Percentiles rank a stretch among this genome's conserved stretches.
Evolutionary conservation across 1,284 basidiomycete genomes (phyloP).

Genomic region (Cryptococcus sp.): DNA sequence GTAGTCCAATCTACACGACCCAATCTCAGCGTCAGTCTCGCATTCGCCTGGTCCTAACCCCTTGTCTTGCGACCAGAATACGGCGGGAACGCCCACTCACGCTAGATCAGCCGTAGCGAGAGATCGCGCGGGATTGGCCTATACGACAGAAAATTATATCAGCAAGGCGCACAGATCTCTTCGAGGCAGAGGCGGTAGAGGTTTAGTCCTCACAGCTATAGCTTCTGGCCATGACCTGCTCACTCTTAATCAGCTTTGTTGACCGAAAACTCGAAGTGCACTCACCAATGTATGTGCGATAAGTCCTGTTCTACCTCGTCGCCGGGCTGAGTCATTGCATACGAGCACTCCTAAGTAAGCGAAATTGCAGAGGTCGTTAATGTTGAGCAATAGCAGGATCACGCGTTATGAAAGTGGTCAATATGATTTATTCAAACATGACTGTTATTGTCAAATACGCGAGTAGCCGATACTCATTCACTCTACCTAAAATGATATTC

Average conservation of each 20-base stretch:
- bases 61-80: too few species aligned
- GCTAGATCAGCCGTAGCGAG: slow-evolving; percentile 43
- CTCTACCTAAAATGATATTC: too few species aligned
- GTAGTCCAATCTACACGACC: slow-evolving; percentile 43
- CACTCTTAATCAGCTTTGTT: slow-evolving; percentile 16
- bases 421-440: too few species aligned
- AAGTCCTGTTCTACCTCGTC: slow-evolving; percentile 42
- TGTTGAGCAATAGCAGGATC: too few species aligned
- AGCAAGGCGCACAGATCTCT: background rate
- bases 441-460: too few species aligned
- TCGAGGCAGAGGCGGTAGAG: background rate
- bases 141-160: too few species aligned
- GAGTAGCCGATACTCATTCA: too few species aligned
- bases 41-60: background rate
- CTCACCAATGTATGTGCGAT: slow-evolving; percentile 49
- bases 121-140: slow-evolving; percentile 42
- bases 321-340: slow-evolving; percentile 21
- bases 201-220: slow-evolving; percentile 33
- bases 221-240: slow-evolving; percentile 48
- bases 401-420: too few species aligned
- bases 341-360: too few species aligned
- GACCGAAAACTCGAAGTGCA: background rate
- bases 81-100: slow-evolving; percentile 22
- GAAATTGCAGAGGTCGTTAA: too few species aligned
- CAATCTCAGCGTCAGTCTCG: background rate